phyloP scores from a whole-genome alignment of 768 basidiomycete genomes.

The Lactifluus volemus region DNA sequence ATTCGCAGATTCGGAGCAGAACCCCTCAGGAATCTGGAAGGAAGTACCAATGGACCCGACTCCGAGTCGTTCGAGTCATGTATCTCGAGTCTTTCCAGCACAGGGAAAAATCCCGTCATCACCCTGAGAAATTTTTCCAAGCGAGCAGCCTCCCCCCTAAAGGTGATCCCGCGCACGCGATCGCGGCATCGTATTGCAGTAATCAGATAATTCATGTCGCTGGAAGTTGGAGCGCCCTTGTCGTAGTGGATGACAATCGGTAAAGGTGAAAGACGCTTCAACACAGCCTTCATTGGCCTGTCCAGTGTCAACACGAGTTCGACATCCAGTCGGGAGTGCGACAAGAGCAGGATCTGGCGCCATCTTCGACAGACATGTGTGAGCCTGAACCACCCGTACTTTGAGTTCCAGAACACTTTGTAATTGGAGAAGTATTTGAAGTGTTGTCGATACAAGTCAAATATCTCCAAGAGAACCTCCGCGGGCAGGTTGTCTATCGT shows the following conservation, averaged over 20 bases:
- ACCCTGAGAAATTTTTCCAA: neutral
- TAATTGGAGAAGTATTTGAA: neutral
- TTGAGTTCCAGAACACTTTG: neutral
- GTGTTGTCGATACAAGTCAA: neutral
- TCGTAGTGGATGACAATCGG: neutral
- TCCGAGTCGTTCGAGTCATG: too few species aligned
- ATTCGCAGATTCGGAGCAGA: neutral
- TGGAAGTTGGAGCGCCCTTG: neutral
- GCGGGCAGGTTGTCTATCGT: neutral
- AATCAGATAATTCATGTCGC: neutral
- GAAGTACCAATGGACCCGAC: neutral
- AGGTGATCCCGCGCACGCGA: neutral
- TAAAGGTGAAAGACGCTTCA: neutral
- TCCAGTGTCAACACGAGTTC: neutral
- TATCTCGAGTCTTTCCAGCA: neutral
- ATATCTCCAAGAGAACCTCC: neutral
- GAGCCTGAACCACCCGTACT: neutral
- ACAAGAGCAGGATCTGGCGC: neutral
- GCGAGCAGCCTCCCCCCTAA: neutral
- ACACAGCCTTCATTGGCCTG: neutral
- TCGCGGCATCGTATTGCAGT: neutral
- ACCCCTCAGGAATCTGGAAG: neutral
- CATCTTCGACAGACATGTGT: slow-evolving; percentile 1
- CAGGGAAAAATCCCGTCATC: neutral
- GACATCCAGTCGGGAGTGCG: neutral